Evolutionary conservation across 1,139 yeast genomes (phyloP).

Genomic region (Pichia sp.): DNA sequence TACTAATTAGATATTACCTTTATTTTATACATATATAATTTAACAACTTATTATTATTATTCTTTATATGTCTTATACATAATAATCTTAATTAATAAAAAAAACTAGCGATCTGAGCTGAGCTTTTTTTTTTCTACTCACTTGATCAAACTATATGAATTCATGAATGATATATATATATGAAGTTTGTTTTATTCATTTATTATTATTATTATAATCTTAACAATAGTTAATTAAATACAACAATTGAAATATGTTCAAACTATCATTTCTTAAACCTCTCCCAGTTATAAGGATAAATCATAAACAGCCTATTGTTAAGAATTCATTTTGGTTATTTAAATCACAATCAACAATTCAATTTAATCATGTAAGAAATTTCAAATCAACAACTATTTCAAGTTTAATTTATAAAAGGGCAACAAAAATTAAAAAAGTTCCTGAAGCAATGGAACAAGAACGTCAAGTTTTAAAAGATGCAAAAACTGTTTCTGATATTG

Average conservation of each 20-base stretch:
- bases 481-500: conserved; percentile 19
- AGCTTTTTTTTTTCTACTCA: too few relatives aligned
- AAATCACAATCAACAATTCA: neutral
- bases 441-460: conserved; percentile 13
- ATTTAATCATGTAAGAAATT: neutral
- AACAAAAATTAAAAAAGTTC: conserved; percentile 13
- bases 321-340: too few relatives aligned
- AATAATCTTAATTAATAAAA: too few relatives aligned
- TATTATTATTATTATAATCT: too few relatives aligned
- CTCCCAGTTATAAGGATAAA: neutral
- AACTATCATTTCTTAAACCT: neutral
- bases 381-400: conserved; percentile 1
- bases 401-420: conserved; percentile 15
- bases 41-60: too few relatives aligned
- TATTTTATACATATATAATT: neutral
- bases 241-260: neutral
- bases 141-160: too few relatives aligned
- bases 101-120: too few relatives aligned
- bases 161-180: too few relatives aligned
- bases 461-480: conserved; percentile 9
- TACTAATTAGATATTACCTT: neutral
- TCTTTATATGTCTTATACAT: too few relatives aligned
- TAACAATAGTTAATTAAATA: too few relatives aligned
- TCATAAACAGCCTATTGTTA: neutral
- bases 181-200: too few relatives aligned